Evolutionary conservation across 2,329 filamentous ascomycete genomes (phyloP), one percentile per base, ranked within the genome.

Genomic region (Grosmannia huntii): DNA sequence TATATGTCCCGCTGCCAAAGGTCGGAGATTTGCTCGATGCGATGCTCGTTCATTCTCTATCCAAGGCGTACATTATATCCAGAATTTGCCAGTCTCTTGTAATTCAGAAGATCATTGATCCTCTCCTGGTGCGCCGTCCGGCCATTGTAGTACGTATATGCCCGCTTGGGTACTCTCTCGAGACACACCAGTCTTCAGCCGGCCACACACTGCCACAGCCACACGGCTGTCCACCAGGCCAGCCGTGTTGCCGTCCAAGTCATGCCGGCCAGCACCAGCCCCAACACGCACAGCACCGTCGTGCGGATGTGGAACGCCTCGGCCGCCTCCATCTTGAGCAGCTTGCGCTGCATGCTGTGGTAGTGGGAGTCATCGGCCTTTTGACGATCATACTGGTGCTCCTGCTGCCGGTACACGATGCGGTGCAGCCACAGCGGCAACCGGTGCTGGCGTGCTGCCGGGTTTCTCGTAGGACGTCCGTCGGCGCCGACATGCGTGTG

Each of bases 261-360:
- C 5, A 64, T 62, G 6, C 63, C 64, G 19, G 71, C 63, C 5
- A 66, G 63, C 31, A 72, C 63, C 21, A 75, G 65, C 10, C 71
- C 71, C 64, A 87, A 66, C 2, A 69, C 72, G 4, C 76, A 66
- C 27, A 85, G 69, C n/a, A 87, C 76, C 23, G 71, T 71, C 12
- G 73, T 70, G 27, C 81, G 75, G 67, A 86, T 73, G 66, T 79
- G 77, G 62, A 87, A 82, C 3, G 84, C 84, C 65, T 87, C 83
- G 3, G 74, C 75, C 19, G 83, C 75, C 67, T 87, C 81, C 73
- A 84, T 72, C 66, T 72, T 78, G 65, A 84, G 76, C 57, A 87
- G 72, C 66, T 83, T 82, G 60, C 78, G 73, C 69, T 83, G 79
- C 67, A 80, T 78, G 62, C 73, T 76, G 68, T 80, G 79, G 62